Evolutionary conservation across 2,329 filamentous ascomycete species (phyloP), one percentile per base, ranked within the genome.

Genomic region (Fusarium subtropicale): DNA sequence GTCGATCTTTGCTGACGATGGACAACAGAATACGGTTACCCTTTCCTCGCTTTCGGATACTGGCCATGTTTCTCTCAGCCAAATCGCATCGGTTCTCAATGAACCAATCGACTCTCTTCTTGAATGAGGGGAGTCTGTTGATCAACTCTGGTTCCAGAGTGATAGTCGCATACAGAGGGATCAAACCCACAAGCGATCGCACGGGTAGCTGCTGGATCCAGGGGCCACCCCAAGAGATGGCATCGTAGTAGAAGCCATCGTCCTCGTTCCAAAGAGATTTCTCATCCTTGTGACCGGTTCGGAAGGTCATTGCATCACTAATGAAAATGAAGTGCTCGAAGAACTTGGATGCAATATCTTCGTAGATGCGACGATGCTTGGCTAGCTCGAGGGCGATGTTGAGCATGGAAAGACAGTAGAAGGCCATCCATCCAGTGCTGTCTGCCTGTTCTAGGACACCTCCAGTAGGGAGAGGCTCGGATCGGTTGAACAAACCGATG

Each of bases 271-370:
- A 98, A 10, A 98, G 83, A 34, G 94, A 97, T 76, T 93, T 89
- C 74, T 96, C 92, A 77, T 83, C 90, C 82, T 81, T 90, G 81
- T 80, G 85, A 73, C 82, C 93, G 74, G 85, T 88, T 81, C 86
- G 91, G 86, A 92, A 94, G 1, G 91, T 93, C 95, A 98, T 97
- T 60, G 95, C 96, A 81, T 98, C 96, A 76, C 93, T 97, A 79
- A 98, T 98, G 79, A 97, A 90, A 76, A 98, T 92, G 81, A 98
- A 98, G 77, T 98, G 96, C 82, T 98, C 96, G 75, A 98, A 98
- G 84, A 98, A 98, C 81, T 98, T 98, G 52, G 94, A 97, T 3
- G 95, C 94, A 83, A 98, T 92, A 76, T 98, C 95, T 83, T 98
- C 95, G 79, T 98, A 98, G 60, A 91, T 97, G 41, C 94, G 91